Evolutionary conservation across 192 early-diverging fungal species (phyloP), one percentile per base, ranked within the genome.

Genomic region (Coemansia sp.): DNA sequence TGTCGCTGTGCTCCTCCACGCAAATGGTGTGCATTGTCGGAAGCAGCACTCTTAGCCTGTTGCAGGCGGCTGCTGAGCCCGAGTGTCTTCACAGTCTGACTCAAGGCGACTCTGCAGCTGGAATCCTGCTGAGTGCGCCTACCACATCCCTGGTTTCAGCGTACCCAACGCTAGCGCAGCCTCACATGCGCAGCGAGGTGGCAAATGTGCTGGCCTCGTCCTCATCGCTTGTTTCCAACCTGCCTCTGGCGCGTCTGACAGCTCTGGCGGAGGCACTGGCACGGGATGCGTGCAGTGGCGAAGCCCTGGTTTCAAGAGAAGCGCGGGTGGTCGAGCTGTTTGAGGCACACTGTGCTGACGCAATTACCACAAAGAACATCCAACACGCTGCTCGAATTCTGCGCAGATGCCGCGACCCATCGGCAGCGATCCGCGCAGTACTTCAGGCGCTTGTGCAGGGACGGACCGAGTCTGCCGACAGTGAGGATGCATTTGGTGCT

Each of bases 311-410:
- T 3, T 63, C 72, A 33, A 36, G 40, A 14, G 64, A 75, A 41
- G 20, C 65, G 2, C 46, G 72, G 0, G 64, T 65, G 14, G 57
- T 53, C 7, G 72, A 75, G 60, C 53, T 75, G 43, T 75, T 67
- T 53, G 64, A 63, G 22, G 32, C 42, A 30, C 42, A 75, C 24
- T 61, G 52, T 8, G n/a, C n/a, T n/a, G 53, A 18, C 10, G 47
- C 60, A 13, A 29, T 75, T 20, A 22, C 20, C 2, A 10, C 30
- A 1, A 46, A 44, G 9, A 53, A 77, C 0, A 48, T 57, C 28
- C 49, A 42, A 1, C 67, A 55, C 17, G 61, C 37, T 0, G 43
- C 41, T 0, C 32, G 55, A 22, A 38, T 66, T 34, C 53, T 77
- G 17, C 57, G 57, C 7, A 28, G 18, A 47, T 54, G 29, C 65